Evolutionary conservation across 768 basidiomycete species (phyloP).

Genomic region (Cystobasidium ongulense): DNA sequence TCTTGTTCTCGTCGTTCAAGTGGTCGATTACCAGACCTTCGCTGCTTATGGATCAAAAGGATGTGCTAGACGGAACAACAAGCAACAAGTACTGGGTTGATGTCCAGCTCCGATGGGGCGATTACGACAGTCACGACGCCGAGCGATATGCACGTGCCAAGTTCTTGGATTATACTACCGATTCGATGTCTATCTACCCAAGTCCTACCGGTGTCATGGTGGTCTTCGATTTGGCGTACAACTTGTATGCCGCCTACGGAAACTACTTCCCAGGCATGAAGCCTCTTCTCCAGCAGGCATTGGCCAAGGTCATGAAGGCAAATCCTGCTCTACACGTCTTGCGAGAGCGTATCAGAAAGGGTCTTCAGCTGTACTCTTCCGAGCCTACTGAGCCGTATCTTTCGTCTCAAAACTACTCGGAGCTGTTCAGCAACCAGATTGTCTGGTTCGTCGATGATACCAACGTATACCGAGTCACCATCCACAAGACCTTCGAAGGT

Average conservation of each 20-base stretch:
- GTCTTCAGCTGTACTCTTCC: conserved; percentile 94
- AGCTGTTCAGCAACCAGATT: conserved; percentile 67
- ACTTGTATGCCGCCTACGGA: conserved; percentile 95
- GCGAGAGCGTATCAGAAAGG: conserved; percentile 97
- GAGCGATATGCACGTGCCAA: conserved; percentile 98
- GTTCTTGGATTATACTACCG: conserved; percentile 78
- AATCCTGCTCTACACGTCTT: conserved; percentile 96
- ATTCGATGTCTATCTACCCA: conserved; percentile 69
- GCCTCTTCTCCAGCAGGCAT: conserved; percentile 93
- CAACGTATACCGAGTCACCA: conserved; percentile 98
- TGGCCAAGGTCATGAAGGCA: conserved; percentile 99
- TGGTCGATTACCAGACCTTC: conserved; percentile 98
- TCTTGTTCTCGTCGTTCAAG: conserved; percentile 76
- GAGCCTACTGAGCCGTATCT: conserved; percentile 98
- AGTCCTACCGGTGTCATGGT: conserved; percentile 98
- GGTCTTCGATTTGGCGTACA: conserved; percentile 96
- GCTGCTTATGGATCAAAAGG: conserved; percentile 90
- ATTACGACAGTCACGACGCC: conserved; percentile 98
- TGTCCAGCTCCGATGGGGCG: conserved; percentile 81
- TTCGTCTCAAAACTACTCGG: conserved; percentile 68
- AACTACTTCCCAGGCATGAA: conserved; percentile 99
- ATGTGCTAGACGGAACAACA: conserved; percentile 93
- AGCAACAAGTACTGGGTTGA: conserved; percentile 87
- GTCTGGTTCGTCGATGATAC: conserved; percentile 97
- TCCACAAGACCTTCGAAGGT: conserved; percentile 99